A percentile compares a stretch with the other conserved stretches of the same genome.
These are phyloP conservation scores for Diutina rugosa DNA, from an alignment of 1,139 yeast species.

Conservation along the genomic window DNA sequence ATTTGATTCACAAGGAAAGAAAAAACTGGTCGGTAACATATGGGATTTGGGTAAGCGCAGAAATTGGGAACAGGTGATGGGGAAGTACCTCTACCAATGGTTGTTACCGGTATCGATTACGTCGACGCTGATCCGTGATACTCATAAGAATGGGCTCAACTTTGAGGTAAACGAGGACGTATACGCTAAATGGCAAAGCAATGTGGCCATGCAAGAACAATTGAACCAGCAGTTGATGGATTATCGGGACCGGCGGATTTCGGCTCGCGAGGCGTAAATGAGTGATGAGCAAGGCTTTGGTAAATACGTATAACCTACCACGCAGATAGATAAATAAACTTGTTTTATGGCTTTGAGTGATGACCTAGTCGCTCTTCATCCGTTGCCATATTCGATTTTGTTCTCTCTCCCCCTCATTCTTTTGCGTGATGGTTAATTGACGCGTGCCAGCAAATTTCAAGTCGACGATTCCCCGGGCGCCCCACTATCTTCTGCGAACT, in stretches of 20 bases:
- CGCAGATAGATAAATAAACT: too few species aligned
- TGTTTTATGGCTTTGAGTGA: too few species aligned
- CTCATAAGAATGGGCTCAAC: constrained; percentile 35
- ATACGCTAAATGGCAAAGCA: constrained; percentile 27
- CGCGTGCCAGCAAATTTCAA: not conserved
- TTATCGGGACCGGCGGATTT: constrained; percentile 3
- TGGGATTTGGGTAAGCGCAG: constrained; percentile 54
- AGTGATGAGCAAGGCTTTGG: not conserved
- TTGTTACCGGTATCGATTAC: constrained; percentile 43
- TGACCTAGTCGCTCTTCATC: too few species aligned
- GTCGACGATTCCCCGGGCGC: not conserved
- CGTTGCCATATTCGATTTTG: too few species aligned
- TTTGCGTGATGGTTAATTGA: not conserved
- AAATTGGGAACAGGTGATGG: constrained; percentile 71
- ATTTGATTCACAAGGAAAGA: constrained; percentile 18
- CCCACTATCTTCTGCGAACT: not conserved
- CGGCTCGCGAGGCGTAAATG: not conserved
- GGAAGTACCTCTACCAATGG: constrained; percentile 54
- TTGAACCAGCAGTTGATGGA: constrained; percentile 29
- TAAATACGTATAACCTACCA: too few species aligned
- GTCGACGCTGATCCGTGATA: constrained; percentile 11
- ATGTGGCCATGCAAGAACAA: constrained; percentile 32
- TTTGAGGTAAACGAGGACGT: constrained; percentile 33
- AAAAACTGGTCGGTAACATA: constrained; percentile 40
- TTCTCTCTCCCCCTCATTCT: too few species aligned